Evolutionary conservation across 306 rosid genomes (phyloP).

Genomic region (Hippophae gyantsensis): DNA sequence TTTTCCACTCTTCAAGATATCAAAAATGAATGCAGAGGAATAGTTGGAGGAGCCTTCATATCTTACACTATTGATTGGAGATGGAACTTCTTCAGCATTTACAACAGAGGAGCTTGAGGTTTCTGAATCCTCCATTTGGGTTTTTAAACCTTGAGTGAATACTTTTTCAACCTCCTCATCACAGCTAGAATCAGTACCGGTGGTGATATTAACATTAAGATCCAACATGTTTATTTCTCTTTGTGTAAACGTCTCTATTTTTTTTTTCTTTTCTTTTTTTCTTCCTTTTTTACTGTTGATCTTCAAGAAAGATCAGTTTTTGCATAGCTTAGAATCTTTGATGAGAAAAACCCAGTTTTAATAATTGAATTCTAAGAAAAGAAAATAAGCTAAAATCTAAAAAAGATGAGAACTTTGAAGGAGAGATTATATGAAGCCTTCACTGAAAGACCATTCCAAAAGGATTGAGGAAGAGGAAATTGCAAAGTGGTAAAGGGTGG

Average conservation of each 20-base stretch:
- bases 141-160: neutral
- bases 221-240: constrained; percentile 26
- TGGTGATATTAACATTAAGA: constrained; percentile 30
- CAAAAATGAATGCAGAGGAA: constrained; percentile 30
- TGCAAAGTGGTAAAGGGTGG: neutral
- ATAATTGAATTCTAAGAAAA: neutral
- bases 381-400: neutral
- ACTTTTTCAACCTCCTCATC: constrained; percentile 17
- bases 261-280: neutral
- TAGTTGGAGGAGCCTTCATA: constrained; percentile 24
- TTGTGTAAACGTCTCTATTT: no score
- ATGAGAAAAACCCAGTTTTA: constrained; percentile 6
- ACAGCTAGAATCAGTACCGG: constrained; percentile 2
- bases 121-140: constrained; percentile 27
- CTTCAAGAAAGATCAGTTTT: neutral
- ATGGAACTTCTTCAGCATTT: constrained; percentile 28
- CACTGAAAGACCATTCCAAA: no score
- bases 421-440: neutral
- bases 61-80: constrained; percentile 4
- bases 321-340: neutral
- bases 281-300: neutral
- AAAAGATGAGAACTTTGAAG: neutral
- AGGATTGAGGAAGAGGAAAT: no score
- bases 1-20: constrained; percentile 26
- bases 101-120: constrained; percentile 39